phyloP scores from a whole-genome alignment of 192 early-diverging fungal species.

The Podila horticola region DNA sequence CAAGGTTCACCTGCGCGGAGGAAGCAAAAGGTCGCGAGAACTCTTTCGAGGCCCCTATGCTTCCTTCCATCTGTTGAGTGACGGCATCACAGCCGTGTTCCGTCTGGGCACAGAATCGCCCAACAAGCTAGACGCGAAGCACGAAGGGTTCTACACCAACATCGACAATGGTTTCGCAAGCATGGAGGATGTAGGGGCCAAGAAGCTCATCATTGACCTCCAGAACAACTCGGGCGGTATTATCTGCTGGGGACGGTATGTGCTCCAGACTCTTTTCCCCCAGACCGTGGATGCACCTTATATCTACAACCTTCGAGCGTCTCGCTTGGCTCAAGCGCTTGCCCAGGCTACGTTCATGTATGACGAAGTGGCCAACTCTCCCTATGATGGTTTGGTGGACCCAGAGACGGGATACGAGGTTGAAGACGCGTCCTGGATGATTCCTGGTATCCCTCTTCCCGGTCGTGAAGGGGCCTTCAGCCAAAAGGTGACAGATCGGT shows the following conservation, averaged over 20 bases:
- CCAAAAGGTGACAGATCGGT: conserved; percentile 19
- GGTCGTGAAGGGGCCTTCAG: conserved; percentile 31
- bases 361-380: conserved; percentile 7
- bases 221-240: conserved; percentile 47
- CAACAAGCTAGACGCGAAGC: conserved; percentile 7
- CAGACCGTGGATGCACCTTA: conserved; percentile 31
- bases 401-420: conserved; percentile 32
- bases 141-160: conserved; percentile 29
- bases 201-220: conserved; percentile 32
- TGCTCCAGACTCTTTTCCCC: conserved; percentile 40
- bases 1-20: not conserved
- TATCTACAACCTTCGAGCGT: conserved; percentile 39
- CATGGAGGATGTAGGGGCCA: conserved; percentile 27
- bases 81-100: conserved; percentile 34
- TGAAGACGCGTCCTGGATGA: conserved; percentile 23
- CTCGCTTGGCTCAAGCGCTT: conserved; percentile 30
- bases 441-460: conserved; percentile 7
- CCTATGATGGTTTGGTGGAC: conserved; percentile 35
- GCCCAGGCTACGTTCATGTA: conserved; percentile 26
- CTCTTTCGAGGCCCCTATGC: conserved; percentile 22
- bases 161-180: conserved; percentile 37
- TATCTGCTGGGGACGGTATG: conserved; percentile 50
- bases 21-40: not conserved
- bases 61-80: conserved; percentile 36
- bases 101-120: conserved; percentile 41